These are phyloP conservation scores for Pseudoturritis turrita DNA, from an alignment of 345 rosid genomes.

Conservation along the genomic window DNA sequence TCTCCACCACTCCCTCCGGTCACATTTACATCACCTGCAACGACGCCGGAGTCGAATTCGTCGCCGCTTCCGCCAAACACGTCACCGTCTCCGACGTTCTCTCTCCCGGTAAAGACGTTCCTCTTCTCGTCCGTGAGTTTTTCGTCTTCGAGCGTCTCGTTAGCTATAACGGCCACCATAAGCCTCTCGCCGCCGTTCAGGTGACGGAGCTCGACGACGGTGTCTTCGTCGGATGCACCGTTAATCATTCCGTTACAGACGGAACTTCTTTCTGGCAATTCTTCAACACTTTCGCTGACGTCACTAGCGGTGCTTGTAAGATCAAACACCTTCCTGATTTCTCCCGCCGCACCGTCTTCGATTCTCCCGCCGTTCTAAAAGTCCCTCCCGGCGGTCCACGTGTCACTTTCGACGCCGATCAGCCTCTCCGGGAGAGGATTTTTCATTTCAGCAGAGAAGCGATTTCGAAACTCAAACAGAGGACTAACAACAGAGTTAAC, in stretches of 20 bases:
- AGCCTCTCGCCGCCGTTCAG: slow-evolving; percentile 75
- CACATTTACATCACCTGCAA: slow-evolving; percentile 64
- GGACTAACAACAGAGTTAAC: slow-evolving; percentile 53
- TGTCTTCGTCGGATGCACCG: slow-evolving; percentile 70
- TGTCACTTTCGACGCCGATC: slow-evolving; percentile 62
- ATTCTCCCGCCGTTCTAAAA: slow-evolving; percentile 54
- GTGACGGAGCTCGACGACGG: slow-evolving; percentile 77
- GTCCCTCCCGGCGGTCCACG: slow-evolving; percentile 78
- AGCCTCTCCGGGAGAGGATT: slow-evolving; percentile 77
- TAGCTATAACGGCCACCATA: slow-evolving; percentile 78
- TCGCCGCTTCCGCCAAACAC: slow-evolving; percentile 51
- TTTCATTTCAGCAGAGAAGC: slow-evolving; percentile 79
- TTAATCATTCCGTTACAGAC: slow-evolving; percentile 82
- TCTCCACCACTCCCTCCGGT: slow-evolving; percentile 55
- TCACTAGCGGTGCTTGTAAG: slow-evolving; percentile 51
- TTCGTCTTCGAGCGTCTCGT: slow-evolving; percentile 63
- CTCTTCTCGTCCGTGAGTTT: slow-evolving; percentile 58
- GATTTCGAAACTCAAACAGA: slow-evolving; percentile 55
- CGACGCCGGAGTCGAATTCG: slow-evolving; percentile 70
- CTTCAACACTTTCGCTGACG: slow-evolving; percentile 78
- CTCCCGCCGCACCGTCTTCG: slow-evolving; percentile 52
- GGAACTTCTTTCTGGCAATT: slow-evolving; percentile 98
- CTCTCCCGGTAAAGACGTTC: slow-evolving; percentile 45
- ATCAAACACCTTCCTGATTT: slow-evolving; percentile 63
- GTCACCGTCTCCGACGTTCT: slow-evolving; percentile 39